A percentile compares a stretch with the other conserved stretches of the same genome.
These are phyloP conservation scores for Saturnispora zaruensis DNA, from an alignment of 805 yeast genomes.

Conservation along the genomic window DNA sequence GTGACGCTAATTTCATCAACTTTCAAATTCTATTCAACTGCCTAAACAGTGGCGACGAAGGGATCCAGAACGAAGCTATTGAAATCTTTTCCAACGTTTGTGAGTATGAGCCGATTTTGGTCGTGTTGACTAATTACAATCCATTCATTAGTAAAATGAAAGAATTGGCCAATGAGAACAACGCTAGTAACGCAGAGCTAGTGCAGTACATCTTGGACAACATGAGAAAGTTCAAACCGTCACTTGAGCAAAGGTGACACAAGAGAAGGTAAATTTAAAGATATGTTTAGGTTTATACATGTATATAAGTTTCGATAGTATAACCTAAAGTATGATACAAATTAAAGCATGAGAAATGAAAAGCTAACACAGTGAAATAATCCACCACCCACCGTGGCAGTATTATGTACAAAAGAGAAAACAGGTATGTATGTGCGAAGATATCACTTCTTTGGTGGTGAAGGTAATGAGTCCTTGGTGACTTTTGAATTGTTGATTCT, in stretches of 20 bases:
- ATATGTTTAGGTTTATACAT: neutral
- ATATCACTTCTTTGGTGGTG: neutral
- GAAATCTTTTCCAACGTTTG: constrained; percentile 27
- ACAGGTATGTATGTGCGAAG: neutral
- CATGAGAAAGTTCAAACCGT: neutral
- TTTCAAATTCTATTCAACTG: constrained; percentile 36
- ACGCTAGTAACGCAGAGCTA: neutral
- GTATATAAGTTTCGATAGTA: neutral
- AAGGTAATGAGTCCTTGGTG: neutral
- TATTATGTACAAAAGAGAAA: neutral
- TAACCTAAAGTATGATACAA: neutral
- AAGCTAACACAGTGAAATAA: neutral
- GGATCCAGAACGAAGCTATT: constrained; percentile 31
- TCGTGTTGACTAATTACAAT: constrained; percentile 10
- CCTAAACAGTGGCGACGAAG: constrained; percentile 30
- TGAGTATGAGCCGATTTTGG: constrained; percentile 21
- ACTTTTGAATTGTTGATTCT: constrained; percentile 6
- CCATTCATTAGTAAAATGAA: constrained; percentile 1
- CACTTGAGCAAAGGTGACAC: neutral
- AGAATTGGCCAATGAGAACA: neutral
- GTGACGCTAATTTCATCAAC: constrained; percentile 29
- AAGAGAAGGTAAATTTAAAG: neutral
- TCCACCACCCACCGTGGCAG: neutral
- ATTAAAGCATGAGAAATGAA: neutral
- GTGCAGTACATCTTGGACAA: neutral